These are phyloP conservation scores for Pseudozyma tsukubaensis DNA, from an alignment of 1,284 basidiomycete species.

Conservation along the genomic window DNA sequence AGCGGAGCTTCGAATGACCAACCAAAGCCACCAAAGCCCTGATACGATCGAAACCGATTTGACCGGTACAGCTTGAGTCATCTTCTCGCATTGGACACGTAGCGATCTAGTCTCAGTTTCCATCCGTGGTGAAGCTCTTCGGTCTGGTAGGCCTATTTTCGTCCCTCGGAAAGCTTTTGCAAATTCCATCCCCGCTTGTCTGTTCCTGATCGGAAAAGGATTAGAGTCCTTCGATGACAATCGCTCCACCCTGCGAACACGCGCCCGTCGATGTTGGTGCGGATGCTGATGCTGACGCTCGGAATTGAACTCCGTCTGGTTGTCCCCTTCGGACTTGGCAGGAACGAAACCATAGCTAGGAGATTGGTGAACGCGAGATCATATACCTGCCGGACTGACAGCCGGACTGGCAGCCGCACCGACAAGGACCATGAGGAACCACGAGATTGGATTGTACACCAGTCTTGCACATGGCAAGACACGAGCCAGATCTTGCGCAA, in stretches of 20 bases:
- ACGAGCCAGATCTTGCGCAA: background rate
- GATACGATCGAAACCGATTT: background rate
- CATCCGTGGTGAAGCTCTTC: background rate
- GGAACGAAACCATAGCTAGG: too few species aligned
- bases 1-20: constrained; percentile 6
- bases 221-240: constrained; percentile 2
- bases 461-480: too few species aligned
- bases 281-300: too few species aligned
- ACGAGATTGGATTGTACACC: too few species aligned
- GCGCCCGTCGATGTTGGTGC: background rate
- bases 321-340: too few species aligned
- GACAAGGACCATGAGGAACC: too few species aligned
- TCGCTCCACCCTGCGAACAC: constrained; percentile 2
- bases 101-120: background rate
- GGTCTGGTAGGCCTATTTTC: background rate
- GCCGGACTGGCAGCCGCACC: too few species aligned
- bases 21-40: too few species aligned
- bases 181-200: constrained; percentile 17
- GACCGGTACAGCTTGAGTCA: constrained; percentile 5
- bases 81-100: background rate
- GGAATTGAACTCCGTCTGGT: too few species aligned
- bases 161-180: background rate
- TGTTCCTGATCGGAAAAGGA: constrained; percentile 21
- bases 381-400: too few species aligned
- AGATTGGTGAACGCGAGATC: too few species aligned